Percentiles rank a stretch among this genome's conserved stretches.
Evolutionary conservation across 2,329 filamentous ascomycete genomes (phyloP).

Genomic region (Claviceps spartinae): DNA sequence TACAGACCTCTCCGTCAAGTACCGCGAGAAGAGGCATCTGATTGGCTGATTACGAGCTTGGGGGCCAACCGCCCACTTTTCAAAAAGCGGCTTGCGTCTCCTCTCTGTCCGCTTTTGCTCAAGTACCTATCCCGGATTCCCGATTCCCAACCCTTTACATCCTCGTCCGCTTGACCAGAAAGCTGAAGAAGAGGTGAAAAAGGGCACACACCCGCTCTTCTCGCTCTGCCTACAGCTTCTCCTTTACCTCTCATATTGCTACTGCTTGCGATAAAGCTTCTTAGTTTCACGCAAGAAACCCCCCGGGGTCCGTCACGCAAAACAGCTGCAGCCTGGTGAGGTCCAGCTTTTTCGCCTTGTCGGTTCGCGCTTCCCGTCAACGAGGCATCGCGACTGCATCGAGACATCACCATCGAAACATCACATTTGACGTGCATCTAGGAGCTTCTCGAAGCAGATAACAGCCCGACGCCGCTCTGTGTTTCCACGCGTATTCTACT

Average conservation of each 20-base stretch:
- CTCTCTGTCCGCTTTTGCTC: conserved; percentile 5
- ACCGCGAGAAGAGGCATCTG: conserved; percentile 5
- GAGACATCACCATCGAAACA: not conserved
- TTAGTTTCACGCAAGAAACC: not conserved
- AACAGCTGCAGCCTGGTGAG: not conserved
- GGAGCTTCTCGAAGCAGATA: not conserved
- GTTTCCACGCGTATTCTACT: not conserved
- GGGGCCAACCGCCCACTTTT: not conserved
- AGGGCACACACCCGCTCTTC: conserved; percentile 14
- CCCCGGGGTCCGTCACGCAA: not conserved
- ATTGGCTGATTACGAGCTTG: conserved; percentile 18
- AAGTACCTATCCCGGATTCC: no score
- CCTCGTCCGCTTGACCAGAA: conserved; percentile 3
- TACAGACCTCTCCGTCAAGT: conserved; percentile 7
- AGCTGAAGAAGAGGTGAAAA: conserved; percentile 12
- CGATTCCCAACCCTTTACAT: not conserved
- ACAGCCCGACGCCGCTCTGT: not conserved
- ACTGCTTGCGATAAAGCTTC: conserved; percentile 6
- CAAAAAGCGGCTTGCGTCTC: conserved; percentile 17
- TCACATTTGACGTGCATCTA: not conserved
- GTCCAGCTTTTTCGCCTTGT: not conserved
- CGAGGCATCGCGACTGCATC: conserved; percentile 2
- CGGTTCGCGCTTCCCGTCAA: not conserved
- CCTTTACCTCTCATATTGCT: not conserved
- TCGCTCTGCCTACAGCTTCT: conserved; percentile 7